phyloP scores from a whole-genome alignment of 495 filamentous ascomycete species.

The Penicillium nucicola region DNA sequence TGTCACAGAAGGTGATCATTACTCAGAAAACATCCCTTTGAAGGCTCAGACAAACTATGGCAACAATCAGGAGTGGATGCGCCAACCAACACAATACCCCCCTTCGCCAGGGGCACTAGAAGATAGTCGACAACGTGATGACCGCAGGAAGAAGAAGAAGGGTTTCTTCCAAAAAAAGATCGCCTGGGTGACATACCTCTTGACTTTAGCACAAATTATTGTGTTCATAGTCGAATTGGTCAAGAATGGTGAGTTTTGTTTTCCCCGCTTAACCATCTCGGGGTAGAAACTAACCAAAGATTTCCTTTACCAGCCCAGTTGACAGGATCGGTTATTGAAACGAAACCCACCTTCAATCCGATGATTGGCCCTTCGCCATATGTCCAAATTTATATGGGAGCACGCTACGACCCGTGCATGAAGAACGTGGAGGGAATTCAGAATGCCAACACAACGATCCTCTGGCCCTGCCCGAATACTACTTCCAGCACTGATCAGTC shows the following conservation, averaged over 20 bases:
- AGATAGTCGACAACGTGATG: constrained; percentile 11
- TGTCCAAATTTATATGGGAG: constrained; percentile 94
- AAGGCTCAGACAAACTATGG: constrained; percentile 33
- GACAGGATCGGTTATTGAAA: constrained; percentile 71
- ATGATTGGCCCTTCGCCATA: constrained; percentile 94
- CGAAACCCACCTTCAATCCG: constrained; percentile 82
- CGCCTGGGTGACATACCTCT: constrained; percentile 77
- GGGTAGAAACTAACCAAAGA: constrained; percentile 8
- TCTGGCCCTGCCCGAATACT: constrained; percentile 75
- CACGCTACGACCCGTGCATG: constrained; percentile 93
- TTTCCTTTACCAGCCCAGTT: constrained; percentile 28
- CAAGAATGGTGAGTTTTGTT: constrained; percentile 62
- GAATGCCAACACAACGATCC: constrained; percentile 44
- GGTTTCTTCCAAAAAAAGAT: constrained; percentile 60
- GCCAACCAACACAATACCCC: constrained; percentile 41
- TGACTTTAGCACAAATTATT: constrained; percentile 71
- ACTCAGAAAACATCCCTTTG: constrained; percentile 52
- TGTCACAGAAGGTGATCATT: constrained; percentile 38
- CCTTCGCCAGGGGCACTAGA: constrained; percentile 30
- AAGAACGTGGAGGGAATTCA: constrained; percentile 70
- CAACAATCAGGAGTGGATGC: constrained; percentile 38
- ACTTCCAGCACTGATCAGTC: constrained; percentile 47
- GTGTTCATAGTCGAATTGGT: constrained; percentile 92
- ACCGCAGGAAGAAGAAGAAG: constrained; percentile 36
- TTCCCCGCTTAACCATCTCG: not conserved